These are phyloP conservation scores for Penicillium sp. DNA, from an alignment of 2,329 filamentous ascomycete species.

Conservation along the genomic window DNA sequence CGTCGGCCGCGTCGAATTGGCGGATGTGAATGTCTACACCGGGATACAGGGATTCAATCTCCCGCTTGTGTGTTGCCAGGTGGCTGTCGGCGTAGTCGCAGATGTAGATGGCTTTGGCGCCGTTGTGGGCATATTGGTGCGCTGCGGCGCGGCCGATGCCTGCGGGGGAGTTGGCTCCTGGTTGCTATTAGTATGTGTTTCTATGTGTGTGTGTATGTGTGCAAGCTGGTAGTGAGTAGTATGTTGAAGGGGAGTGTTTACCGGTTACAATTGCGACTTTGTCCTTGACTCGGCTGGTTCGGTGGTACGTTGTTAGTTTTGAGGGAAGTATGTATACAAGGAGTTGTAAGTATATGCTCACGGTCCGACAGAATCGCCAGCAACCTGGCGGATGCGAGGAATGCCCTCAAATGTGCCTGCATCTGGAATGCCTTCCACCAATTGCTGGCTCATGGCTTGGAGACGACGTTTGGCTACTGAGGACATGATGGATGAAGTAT, in stretches of 20 bases:
- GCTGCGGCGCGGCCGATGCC: conserved; percentile 85
- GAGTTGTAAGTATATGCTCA: conserved; percentile 29
- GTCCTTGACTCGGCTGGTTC: conserved; percentile 54
- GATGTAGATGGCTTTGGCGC: conserved; percentile 74
- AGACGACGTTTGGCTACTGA: conserved; percentile 47
- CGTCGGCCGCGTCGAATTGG: conserved; percentile 76
- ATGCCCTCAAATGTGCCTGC: conserved; percentile 55
- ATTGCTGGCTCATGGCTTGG: conserved; percentile 59
- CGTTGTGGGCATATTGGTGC: conserved; percentile 79
- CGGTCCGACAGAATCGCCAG: conserved; percentile 55
- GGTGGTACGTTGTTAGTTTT: too few relatives aligned
- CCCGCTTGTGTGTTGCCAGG: conserved; percentile 62
- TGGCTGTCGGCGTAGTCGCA: conserved; percentile 65
- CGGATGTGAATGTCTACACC: conserved; percentile 62
- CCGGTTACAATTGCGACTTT: conserved; percentile 88
- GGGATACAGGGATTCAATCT: conserved; percentile 64
- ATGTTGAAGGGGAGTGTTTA: too few relatives aligned
- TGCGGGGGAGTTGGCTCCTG: conserved; percentile 68
- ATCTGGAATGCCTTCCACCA: conserved; percentile 46
- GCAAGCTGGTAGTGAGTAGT: too few relatives aligned
- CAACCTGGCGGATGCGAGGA: conserved; percentile 57
- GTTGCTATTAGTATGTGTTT: too few relatives aligned
- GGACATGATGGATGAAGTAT: too few relatives aligned
- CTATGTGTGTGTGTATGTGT: too few relatives aligned
- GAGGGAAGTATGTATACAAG: too few relatives aligned